Conservation (phyloP, 2,329 filamentous ascomycete genomes). For the Calonectria henricotiae region DNA sequence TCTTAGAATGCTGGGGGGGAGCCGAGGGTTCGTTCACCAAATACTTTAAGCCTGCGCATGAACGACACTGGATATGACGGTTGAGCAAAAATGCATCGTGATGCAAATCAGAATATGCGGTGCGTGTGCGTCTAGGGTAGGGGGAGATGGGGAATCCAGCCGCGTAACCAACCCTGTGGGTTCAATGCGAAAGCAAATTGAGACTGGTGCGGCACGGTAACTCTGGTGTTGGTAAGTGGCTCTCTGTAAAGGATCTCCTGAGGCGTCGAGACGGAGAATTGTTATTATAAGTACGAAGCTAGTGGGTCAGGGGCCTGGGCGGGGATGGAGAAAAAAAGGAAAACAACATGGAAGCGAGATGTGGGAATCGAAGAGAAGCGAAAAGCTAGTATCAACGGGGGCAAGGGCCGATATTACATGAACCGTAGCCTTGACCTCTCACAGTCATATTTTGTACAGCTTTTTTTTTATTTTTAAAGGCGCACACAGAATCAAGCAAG, state of each 20-base stretch:
- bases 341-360: conserved; percentile 18
- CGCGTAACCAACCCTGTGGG: conserved; percentile 8
- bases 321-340: conserved; percentile 16
- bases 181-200: conserved; percentile 22
- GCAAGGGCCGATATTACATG: not conserved
- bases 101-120: conserved; percentile 39
- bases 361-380: conserved; percentile 26
- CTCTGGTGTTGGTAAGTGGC: conserved; percentile 8
- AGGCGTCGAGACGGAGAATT: not conserved
- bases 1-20: not conserved
- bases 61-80: conserved; percentile 36
- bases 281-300: conserved; percentile 5
- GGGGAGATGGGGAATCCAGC: conserved; percentile 13
- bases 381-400: conserved; percentile 20
- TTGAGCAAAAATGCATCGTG: conserved; percentile 41
- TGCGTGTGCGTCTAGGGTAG: conserved; percentile 29
- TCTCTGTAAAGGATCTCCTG: not conserved
- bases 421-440: not conserved
- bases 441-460: not conserved
- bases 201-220: conserved; percentile 17
- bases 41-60: conserved; percentile 39
- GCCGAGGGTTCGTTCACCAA: not conserved
- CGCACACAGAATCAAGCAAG: not conserved
- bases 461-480: not conserved
- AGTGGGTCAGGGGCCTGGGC: conserved; percentile 17